These are phyloP conservation scores for Fusarium heterosporum DNA, from an alignment of 2,329 filamentous ascomycete genomes.

Conservation along the genomic window DNA sequence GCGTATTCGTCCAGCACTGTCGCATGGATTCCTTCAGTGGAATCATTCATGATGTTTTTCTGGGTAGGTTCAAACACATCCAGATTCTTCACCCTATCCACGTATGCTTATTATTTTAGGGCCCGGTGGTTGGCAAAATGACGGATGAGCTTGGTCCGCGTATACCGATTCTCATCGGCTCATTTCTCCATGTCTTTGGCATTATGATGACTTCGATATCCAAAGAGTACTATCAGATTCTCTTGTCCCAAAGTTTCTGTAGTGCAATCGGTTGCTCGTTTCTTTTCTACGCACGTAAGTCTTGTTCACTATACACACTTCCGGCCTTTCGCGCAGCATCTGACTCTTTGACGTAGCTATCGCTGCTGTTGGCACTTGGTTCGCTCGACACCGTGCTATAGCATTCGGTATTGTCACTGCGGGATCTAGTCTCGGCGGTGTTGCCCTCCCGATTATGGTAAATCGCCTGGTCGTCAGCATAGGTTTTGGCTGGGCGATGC, in stretches of 20 bases:
- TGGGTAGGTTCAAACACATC: background rate
- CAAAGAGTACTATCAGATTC: conserved; percentile 56
- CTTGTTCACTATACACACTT: too few relatives aligned
- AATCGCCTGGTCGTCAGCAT: conserved; percentile 50
- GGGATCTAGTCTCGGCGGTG: conserved; percentile 54
- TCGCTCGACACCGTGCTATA: conserved; percentile 50
- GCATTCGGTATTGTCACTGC: conserved; percentile 53
- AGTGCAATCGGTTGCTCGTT: conserved; percentile 50
- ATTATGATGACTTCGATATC: conserved; percentile 71
- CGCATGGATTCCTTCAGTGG: conserved; percentile 15
- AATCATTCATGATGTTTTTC: conserved; percentile 27
- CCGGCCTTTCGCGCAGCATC: background rate
- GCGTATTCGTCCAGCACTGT: conserved; percentile 10
- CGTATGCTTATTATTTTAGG: conserved; percentile 46
- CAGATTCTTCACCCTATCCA: fast-evolving
- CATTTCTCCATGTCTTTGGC: conserved; percentile 68
- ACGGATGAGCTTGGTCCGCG: conserved; percentile 74
- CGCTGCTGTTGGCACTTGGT: conserved; percentile 44
- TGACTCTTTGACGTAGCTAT: background rate
- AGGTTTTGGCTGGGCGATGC: conserved; percentile 57
- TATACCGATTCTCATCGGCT: conserved; percentile 64
- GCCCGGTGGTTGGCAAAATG: conserved; percentile 70
- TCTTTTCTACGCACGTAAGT: conserved; percentile 33
- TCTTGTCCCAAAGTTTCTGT: conserved; percentile 55
- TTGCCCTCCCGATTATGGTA: conserved; percentile 57